phyloP scores from a whole-genome alignment of 257 asterid species.

The Nicotiana attenuata region DNA sequence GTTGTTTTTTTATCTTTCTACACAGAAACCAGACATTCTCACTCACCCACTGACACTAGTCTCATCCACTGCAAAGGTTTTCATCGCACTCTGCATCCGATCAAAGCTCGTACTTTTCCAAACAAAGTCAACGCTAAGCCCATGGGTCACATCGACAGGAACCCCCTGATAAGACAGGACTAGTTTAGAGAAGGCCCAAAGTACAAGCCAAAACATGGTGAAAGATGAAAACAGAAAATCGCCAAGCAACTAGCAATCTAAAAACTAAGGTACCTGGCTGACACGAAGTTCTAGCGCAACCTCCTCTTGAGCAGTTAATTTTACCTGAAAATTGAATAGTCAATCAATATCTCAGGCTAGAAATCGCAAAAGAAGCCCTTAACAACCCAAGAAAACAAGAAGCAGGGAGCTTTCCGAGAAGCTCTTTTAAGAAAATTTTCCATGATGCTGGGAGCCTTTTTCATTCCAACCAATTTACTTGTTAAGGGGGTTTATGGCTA shows the following conservation, averaged over 20 bases:
- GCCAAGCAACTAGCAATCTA: background rate
- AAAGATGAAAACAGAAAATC: background rate
- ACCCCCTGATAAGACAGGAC: slow-evolving; percentile 57
- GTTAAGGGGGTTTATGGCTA: background rate
- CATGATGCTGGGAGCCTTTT: background rate
- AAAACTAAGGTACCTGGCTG: slow-evolving; percentile 60
- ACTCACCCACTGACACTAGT: slow-evolving; percentile 99
- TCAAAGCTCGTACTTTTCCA: slow-evolving; percentile 99
- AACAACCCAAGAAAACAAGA: background rate
- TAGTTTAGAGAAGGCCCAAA: background rate
- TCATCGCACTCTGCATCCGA: slow-evolving; percentile 99
- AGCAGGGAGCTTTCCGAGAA: background rate
- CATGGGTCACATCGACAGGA: slow-evolving; percentile 87
- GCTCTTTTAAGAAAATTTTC: background rate
- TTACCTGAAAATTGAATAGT: slow-evolving; percentile 46
- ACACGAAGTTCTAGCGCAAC: slow-evolving; percentile 99
- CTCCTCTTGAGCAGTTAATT: slow-evolving; percentile 96
- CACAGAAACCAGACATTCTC: slow-evolving; percentile 2
- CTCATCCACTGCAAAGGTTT: slow-evolving; percentile 97
- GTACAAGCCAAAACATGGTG: slow-evolving; percentile 7
- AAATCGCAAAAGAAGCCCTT: background rate
- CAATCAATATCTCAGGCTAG: background rate
- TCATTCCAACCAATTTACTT: background rate
- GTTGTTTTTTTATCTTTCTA: background rate
- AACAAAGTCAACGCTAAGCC: slow-evolving; percentile 93